These are phyloP conservation scores for Globisporangium parvum DNA, from an alignment of 352 stramenopile species.

Conservation along the genomic window DNA sequence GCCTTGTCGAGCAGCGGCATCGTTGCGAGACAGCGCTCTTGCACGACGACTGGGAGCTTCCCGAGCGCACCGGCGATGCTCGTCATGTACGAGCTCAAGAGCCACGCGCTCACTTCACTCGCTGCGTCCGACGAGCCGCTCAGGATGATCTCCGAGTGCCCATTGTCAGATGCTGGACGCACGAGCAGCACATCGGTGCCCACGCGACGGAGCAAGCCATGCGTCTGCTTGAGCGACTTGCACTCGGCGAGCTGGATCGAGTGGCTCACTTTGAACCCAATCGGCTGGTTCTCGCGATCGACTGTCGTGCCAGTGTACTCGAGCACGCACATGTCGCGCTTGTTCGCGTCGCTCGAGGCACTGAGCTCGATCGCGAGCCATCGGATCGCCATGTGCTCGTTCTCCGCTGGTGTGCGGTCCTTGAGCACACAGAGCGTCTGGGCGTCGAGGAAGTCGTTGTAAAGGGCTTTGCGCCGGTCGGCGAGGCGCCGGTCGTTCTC, in stretches of 20 bases:
- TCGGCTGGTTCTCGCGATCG: constrained; percentile 40
- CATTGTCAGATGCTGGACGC: constrained; percentile 28
- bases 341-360: constrained; percentile 35
- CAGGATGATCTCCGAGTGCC: constrained; percentile 51
- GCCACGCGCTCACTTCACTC: constrained; percentile 31
- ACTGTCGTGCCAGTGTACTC: constrained; percentile 64
- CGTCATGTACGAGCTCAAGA: constrained; percentile 35
- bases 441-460: constrained; percentile 49
- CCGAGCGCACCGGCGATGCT: constrained; percentile 28
- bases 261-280: constrained; percentile 60
- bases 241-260: constrained; percentile 53
- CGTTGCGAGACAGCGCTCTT: constrained; percentile 36
- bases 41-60: constrained; percentile 48
- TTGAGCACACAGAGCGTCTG: constrained; percentile 56
- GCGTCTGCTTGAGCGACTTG: constrained; percentile 50
- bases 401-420: constrained; percentile 30
- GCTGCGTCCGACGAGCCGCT: constrained; percentile 35
- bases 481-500: constrained; percentile 37
- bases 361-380: constrained; percentile 65
- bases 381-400: constrained; percentile 62
- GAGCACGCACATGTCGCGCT: constrained; percentile 64
- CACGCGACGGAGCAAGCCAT: constrained; percentile 47
- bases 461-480: constrained; percentile 43
- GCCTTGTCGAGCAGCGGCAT: constrained; percentile 43
- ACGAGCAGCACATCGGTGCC: constrained; percentile 50